Evolutionary conservation across 2,329 filamentous ascomycete genomes (phyloP).

Genomic region (Phyllachora maydis): DNA sequence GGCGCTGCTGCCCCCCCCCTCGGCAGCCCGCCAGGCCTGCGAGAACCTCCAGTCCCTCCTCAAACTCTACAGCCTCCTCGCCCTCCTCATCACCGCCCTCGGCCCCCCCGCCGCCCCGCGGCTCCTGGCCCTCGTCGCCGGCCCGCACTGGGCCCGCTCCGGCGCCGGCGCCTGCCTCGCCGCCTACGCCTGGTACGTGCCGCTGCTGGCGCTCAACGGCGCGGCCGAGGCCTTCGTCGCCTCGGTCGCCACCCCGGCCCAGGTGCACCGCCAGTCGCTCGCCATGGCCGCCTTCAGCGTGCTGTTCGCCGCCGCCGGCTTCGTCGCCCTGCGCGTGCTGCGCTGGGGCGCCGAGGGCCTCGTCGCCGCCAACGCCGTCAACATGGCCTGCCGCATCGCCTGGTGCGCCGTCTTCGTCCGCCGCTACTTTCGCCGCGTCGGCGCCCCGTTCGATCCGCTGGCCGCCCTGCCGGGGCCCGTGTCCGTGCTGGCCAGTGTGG

Average conservation of each 20-base stretch:
- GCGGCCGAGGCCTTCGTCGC: conserved; percentile 85
- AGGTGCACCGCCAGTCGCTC: conserved; percentile 57
- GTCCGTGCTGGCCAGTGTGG: conserved; percentile 21
- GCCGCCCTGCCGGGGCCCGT: conserved; percentile 20
- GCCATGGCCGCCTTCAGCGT: conserved; percentile 74
- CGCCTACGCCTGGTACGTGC: conserved; percentile 81
- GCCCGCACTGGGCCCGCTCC: conserved; percentile 51
- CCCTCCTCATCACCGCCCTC: conserved; percentile 43
- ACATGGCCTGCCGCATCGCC: conserved; percentile 67
- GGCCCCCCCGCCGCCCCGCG: conserved; percentile 59
- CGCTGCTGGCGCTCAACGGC: conserved; percentile 79
- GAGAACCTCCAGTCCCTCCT: conserved; percentile 40
- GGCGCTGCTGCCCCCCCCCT: not conserved
- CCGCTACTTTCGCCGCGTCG: conserved; percentile 33
- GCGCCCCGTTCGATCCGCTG: conserved; percentile 16
- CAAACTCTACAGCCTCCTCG: conserved; percentile 53
- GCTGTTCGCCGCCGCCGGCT: conserved; percentile 56
- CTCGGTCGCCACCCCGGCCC: conserved; percentile 53
- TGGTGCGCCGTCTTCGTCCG: conserved; percentile 64
- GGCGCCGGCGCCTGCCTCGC: conserved; percentile 57
- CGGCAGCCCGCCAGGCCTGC: conserved; percentile 6
- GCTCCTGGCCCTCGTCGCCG: conserved; percentile 56
- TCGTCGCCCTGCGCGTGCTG: conserved; percentile 48
- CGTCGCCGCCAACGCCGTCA: conserved; percentile 72
- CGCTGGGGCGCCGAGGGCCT: conserved; percentile 58